Conservation (phyloP, 768 basidiomycete genomes). For the Rossbeevera mucosa region DNA sequence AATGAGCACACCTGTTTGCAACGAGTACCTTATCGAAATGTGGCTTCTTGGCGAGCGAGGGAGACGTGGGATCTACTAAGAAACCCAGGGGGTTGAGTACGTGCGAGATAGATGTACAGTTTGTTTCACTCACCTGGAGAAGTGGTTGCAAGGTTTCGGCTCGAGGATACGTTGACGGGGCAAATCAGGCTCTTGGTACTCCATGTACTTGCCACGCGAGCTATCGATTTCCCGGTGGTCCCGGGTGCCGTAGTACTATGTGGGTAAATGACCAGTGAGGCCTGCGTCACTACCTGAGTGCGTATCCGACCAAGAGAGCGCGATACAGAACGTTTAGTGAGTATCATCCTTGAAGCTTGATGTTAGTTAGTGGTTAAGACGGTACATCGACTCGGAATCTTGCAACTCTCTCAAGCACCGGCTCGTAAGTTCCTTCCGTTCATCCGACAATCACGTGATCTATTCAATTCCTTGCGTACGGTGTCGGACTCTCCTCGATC, state of each 20-base stretch:
- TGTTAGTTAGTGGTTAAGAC: neutral
- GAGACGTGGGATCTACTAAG: slow-evolving; percentile 1
- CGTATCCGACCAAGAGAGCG: slow-evolving; percentile 24
- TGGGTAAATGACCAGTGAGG: slow-evolving; percentile 3
- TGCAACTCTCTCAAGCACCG: slow-evolving; percentile 1
- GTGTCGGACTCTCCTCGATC: slow-evolving; percentile 65
- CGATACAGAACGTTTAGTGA: slow-evolving; percentile 25
- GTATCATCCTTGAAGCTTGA: slow-evolving; percentile 24
- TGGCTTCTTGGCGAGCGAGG: slow-evolving; percentile 32
- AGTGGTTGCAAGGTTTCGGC: slow-evolving; percentile 18
- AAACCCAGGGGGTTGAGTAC: neutral
- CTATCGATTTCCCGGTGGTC: slow-evolving; percentile 7
- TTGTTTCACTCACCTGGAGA: slow-evolving; percentile 13
- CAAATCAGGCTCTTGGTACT: neutral
- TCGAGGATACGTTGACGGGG: neutral
- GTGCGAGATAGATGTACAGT: neutral
- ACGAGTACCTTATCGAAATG: slow-evolving; percentile 90
- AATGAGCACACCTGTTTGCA: slow-evolving; percentile 61
- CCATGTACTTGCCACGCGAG: slow-evolving; percentile 2
- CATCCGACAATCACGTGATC: slow-evolving; percentile 17
- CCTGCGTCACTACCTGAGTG: slow-evolving; percentile 9
- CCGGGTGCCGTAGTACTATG: slow-evolving; percentile 5
- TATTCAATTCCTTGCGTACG: slow-evolving; percentile 30
- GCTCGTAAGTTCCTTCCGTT: slow-evolving; percentile 24
- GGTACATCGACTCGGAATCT: neutral